Evolutionary conservation across 306 rosid genomes (phyloP).

Genomic region (Coriaria nepalensis): DNA sequence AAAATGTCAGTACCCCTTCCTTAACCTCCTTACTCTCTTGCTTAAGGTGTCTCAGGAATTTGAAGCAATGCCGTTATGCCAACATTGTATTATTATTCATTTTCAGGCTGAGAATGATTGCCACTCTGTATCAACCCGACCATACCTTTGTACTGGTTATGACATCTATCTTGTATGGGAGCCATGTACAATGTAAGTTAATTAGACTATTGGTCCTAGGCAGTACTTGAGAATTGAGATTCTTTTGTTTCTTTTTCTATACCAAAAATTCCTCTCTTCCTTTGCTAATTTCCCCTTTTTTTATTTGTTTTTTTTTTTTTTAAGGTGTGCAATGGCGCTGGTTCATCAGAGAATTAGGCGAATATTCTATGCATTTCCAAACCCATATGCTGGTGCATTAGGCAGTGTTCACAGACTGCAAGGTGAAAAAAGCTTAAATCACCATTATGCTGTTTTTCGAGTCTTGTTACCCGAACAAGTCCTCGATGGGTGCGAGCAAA

Average conservation of each 20-base stretch:
- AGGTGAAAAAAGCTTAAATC: constrained; percentile 83
- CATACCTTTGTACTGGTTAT: constrained; percentile 83
- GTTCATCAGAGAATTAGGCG: constrained; percentile 85
- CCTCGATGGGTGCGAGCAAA: no score
- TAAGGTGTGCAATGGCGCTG: constrained; percentile 97
- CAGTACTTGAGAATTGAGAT: background rate
- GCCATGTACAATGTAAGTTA: constrained; percentile 85
- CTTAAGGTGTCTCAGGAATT: background rate
- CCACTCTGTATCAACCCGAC: constrained; percentile 31
- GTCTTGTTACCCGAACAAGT: constrained; percentile 40
- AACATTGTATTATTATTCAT: constrained; percentile 1
- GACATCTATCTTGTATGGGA: constrained; percentile 94
- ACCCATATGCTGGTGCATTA: constrained; percentile 65
- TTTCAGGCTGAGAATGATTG: constrained; percentile 46
- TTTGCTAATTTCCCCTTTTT: background rate
- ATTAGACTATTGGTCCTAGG: background rate
- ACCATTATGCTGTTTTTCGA: constrained; percentile 81
- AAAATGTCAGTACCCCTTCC: constrained; percentile 27
- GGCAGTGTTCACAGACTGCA: constrained; percentile 78
- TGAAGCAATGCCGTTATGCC: background rate
- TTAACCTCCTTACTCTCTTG: background rate
- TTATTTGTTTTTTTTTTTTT: constrained; percentile 5
- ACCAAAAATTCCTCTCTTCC: background rate
- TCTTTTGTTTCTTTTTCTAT: background rate
- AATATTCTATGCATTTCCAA: constrained; percentile 71